Conservation (phyloP, 352 stramenopile genomes). For the Achlya hypogyna region DNA sequence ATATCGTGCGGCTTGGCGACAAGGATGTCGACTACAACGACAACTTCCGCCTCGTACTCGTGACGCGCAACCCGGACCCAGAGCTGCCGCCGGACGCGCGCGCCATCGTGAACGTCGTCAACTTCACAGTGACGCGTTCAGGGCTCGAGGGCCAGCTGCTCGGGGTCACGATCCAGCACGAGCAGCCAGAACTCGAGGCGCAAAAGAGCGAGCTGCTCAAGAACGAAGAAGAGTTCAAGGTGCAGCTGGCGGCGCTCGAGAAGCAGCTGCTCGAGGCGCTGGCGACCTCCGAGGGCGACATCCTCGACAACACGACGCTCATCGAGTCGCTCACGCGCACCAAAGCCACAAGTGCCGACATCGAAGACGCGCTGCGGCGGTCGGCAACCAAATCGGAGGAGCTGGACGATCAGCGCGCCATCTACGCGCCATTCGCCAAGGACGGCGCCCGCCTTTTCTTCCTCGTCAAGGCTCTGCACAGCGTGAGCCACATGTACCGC, state of each 20-base stretch:
- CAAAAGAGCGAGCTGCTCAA: slow-evolving; percentile 87
- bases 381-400: slow-evolving; percentile 85
- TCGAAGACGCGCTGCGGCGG: slow-evolving; percentile 81
- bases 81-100: slow-evolving; percentile 80
- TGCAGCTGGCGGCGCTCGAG: slow-evolving; percentile 88
- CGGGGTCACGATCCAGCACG: slow-evolving; percentile 89
- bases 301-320: slow-evolving; percentile 91
- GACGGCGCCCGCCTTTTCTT: slow-evolving; percentile 91
- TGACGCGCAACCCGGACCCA: slow-evolving; percentile 86
- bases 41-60: slow-evolving; percentile 88
- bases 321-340: slow-evolving; percentile 92
- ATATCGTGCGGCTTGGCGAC: slow-evolving; percentile 85
- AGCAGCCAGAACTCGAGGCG: slow-evolving; percentile 90
- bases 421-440: slow-evolving; percentile 83
- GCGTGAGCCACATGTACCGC: slow-evolving; percentile 93
- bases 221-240: slow-evolving; percentile 92
- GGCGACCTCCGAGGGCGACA: slow-evolving; percentile 90
- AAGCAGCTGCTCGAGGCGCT: slow-evolving; percentile 90
- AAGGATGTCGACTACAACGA: slow-evolving; percentile 94
- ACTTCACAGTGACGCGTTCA: slow-evolving; percentile 93
- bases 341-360: slow-evolving; percentile 88
- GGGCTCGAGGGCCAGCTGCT: slow-evolving; percentile 91
- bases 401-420: slow-evolving; percentile 88
- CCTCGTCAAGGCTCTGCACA: slow-evolving; percentile 83
- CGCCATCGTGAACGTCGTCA: slow-evolving; percentile 88